phyloP scores from a whole-genome alignment of 768 basidiomycete species.

The Polyporus arcularius region DNA sequence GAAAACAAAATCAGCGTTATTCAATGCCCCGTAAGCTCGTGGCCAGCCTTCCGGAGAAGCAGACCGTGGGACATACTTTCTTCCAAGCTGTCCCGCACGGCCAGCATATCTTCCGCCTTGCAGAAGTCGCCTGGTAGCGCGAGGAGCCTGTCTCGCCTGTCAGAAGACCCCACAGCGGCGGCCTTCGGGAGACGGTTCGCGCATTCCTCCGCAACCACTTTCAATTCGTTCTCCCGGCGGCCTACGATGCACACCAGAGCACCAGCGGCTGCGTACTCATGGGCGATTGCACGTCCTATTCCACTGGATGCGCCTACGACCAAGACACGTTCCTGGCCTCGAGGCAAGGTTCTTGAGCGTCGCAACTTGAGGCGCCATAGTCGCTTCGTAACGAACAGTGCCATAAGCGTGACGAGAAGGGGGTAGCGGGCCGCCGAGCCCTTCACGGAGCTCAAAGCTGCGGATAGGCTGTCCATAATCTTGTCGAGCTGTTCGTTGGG shows the following conservation, averaged over 20 bases:
- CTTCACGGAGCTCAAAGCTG: neutral
- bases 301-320: constrained; percentile 86
- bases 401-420: constrained; percentile 10
- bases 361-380: constrained; percentile 15
- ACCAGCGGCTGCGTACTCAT: constrained; percentile 71
- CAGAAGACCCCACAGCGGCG: constrained; percentile 20
- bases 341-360: constrained; percentile 37
- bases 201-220: constrained; percentile 66
- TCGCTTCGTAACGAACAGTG: constrained; percentile 16
- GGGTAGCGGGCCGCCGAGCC: neutral
- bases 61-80: constrained; percentile 47
- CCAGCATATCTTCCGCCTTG: constrained; percentile 65
- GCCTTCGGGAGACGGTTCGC: constrained; percentile 23
- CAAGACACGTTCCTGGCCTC: constrained; percentile 67
- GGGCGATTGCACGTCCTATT: constrained; percentile 72
- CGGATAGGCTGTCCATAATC: neutral
- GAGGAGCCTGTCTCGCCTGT: constrained; percentile 33
- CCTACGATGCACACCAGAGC: constrained; percentile 77
- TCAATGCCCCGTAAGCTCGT: neutral
- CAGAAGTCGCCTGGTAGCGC: constrained; percentile 64
- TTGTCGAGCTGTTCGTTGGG: too few species aligned
- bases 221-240: constrained; percentile 54
- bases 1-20: neutral
- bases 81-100: constrained; percentile 52
- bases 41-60: neutral